Conservation (phyloP, 306 rosid genomes). For the Pyrus pyrifolia region DNA sequence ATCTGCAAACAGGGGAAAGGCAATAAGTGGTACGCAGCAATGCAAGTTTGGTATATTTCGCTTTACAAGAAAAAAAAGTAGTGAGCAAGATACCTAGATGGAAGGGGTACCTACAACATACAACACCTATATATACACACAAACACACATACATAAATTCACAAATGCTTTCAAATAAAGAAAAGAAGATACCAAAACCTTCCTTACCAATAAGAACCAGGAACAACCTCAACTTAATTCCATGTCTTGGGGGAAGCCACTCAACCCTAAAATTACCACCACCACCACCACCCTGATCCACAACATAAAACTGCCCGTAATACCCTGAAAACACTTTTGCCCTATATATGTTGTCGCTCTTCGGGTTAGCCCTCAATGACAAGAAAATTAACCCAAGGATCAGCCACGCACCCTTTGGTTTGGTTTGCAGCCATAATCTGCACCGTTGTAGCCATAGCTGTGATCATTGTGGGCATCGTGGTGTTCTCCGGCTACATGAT, state of each 20-base stretch:
- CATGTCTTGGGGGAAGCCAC: conserved; percentile 19
- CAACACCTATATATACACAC: no score
- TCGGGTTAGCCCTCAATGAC: conserved; percentile 3
- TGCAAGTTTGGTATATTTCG: conserved; percentile 49
- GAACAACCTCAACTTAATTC: conserved; percentile 18
- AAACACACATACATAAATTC: no score
- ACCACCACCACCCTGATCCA: conserved; percentile 4
- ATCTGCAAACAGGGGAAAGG: background rate
- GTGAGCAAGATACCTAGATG: conserved; percentile 20
- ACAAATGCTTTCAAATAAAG: conserved; percentile 45
- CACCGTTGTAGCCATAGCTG: conserved; percentile 49
- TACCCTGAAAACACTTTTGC: conserved; percentile 12
- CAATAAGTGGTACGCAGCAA: conserved; percentile 4
- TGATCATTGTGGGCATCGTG: conserved; percentile 42
- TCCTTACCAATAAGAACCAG: conserved; percentile 34
- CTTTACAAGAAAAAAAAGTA: conserved; percentile 16
- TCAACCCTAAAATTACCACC: background rate
- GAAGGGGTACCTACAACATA: background rate
- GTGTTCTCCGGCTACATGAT: conserved; percentile 51
- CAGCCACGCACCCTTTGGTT: conserved; percentile 41
- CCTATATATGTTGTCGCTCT: conserved; percentile 24
- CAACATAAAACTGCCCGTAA: conserved; percentile 16
- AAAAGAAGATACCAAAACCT: conserved; percentile 96
- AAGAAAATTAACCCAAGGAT: conserved; percentile 6
- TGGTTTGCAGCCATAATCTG: conserved; percentile 63